phyloP scores from a whole-genome alignment of 1,284 basidiomycete species.

The Tilletia caries region DNA sequence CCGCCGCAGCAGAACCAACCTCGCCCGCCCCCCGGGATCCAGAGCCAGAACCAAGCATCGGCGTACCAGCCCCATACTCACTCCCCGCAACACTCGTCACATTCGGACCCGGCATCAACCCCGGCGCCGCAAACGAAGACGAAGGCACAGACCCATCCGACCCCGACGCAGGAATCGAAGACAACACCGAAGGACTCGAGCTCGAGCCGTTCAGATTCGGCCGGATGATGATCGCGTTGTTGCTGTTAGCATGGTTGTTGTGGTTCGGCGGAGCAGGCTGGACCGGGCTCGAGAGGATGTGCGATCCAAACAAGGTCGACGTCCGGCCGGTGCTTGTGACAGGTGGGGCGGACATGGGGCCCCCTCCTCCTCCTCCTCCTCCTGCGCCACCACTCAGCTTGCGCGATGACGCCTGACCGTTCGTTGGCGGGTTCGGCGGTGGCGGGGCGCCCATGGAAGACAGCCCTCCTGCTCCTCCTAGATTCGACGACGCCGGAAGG shows the following conservation, averaged over 20 bases:
- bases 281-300: not conserved
- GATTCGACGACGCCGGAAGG: no score
- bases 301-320: not conserved
- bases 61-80: slow-evolving; percentile 13
- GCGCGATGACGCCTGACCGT: no score
- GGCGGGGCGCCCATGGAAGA: not conserved
- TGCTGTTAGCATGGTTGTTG: not conserved
- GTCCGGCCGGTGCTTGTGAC: not conserved
- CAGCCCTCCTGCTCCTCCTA: not conserved
- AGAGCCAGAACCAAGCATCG: not conserved
- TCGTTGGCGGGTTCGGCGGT: no score
- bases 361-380: not conserved
- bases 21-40: no score
- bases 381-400: no score
- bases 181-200: not conserved
- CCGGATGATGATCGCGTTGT: not conserved
- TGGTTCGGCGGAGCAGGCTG: no score
- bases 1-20: no score
- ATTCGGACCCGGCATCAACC: no score
- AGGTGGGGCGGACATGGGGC: slow-evolving; percentile 1
- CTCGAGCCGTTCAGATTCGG: not conserved
- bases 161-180: not conserved
- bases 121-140: not conserved
- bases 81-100: no score
- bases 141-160: not conserved